Base-by-base conservation (phyloP, 305 asterid species). In the Rubia tinctorum region DNA sequence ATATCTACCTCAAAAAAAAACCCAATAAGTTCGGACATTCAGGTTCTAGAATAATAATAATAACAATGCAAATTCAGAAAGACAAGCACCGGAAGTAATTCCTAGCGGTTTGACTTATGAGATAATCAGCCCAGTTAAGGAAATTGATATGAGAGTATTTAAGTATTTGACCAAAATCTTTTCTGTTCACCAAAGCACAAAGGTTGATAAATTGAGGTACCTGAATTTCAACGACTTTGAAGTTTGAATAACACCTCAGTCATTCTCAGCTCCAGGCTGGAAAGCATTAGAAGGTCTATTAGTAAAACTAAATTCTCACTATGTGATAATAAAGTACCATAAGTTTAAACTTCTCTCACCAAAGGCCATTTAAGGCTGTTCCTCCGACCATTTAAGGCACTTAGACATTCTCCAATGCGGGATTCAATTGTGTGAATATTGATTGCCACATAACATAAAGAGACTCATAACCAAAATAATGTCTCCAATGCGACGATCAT, bases 141-240 rank as follows among this genome's bases (percentile, higher is more conserved):
- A 56, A 69, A 53, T 53, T 37, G 55, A 64, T n/a, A 69, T 22
- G 30, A 69, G 76, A 60, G 56, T 70, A 67, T 72, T 34, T 45
- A 27, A 83, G 67, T 75, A 75, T 88, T 81, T 88, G 94, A 86
- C 88, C 80, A 81, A 59, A 66, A 76, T 69, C 69, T 47, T 71
- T 75, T 45, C 78, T 71, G 89, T 82, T 89, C 82, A 89, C 75
- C 88, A 77, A 73, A 53, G 59, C 59, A 53, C 22, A 51, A 53
- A 77, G 77, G 81, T 87, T 73, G 89, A 86, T 87, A 84, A 78
- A 85, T 75, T 56, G 73, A 78, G 79, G 23, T 76, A 85, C 91
- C 91, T 72, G 86, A 87, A 77, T 71, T 76, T 80, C 85, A 89
- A 84, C 90, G 83, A 75, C 91, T 85, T 85, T 84, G 85, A 80